Evolutionary conservation across 306 rosid species (phyloP).

Genomic region (Luffa acutangula): DNA sequence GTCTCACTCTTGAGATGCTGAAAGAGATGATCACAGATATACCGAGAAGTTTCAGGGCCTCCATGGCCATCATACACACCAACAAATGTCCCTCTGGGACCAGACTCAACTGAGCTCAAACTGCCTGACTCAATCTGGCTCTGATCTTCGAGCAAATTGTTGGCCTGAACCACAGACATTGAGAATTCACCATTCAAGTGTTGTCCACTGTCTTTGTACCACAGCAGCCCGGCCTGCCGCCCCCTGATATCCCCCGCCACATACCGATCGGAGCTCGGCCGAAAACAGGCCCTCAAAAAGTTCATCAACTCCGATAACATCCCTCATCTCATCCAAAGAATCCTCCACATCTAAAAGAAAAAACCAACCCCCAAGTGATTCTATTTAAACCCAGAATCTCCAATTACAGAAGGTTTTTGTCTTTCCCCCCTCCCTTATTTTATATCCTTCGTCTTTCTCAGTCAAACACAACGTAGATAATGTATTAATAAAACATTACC

Average conservation of each 20-base stretch:
- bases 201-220: conserved; percentile 46
- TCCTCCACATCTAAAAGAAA: conserved; percentile 21
- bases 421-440: neutral
- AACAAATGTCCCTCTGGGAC: conserved; percentile 37
- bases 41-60: conserved; percentile 44
- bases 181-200: conserved; percentile 42
- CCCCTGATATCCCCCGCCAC: conserved; percentile 26
- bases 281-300: conserved; percentile 40
- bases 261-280: conserved; percentile 34
- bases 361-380: neutral
- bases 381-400: neutral
- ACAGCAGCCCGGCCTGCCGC: conserved; percentile 33
- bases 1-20: conserved; percentile 42
- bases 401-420: neutral
- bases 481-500: neutral
- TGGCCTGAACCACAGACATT: conserved; percentile 48
- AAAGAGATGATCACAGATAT: conserved; percentile 36
- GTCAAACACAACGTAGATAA: neutral
- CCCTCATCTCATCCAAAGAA: conserved; percentile 47
- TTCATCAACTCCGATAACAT: conserved; percentile 44
- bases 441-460: neutral
- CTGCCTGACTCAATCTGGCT: conserved; percentile 47
- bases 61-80: conserved; percentile 51
- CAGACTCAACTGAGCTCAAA: conserved; percentile 31
- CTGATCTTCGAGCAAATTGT: conserved; percentile 52